Conservation (phyloP, 352 stramenopile genomes). For the Pythium monospermum region DNA sequence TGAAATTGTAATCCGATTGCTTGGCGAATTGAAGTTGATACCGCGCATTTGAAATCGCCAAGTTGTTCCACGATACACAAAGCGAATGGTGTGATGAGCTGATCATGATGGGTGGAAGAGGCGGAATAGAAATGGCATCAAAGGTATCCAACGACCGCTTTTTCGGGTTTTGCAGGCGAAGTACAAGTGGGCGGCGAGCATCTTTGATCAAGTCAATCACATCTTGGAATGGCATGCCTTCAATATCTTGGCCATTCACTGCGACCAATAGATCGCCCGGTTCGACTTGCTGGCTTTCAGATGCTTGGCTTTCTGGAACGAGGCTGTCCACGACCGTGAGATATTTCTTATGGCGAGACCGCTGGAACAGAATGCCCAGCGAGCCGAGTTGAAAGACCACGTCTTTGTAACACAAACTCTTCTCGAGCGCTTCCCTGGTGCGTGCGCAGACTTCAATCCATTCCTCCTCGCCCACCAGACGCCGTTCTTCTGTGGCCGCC, state of each 20-base stretch:
- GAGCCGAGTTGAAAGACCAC: constrained; percentile 65
- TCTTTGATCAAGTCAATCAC: constrained; percentile 80
- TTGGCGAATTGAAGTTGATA: constrained; percentile 44
- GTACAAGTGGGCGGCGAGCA: constrained; percentile 50
- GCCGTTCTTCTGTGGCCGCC: constrained; percentile 23
- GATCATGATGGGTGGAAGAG: constrained; percentile 58
- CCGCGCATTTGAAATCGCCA: constrained; percentile 15
- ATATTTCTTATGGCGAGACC: constrained; percentile 62
- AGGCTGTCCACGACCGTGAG: constrained; percentile 78
- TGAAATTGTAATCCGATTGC: constrained; percentile 34
- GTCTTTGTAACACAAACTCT: constrained; percentile 50
- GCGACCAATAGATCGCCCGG: constrained; percentile 68
- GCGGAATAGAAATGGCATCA: constrained; percentile 51
- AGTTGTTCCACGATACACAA: constrained; percentile 31
- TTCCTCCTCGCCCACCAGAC: constrained; percentile 50
- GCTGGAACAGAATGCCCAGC: constrained; percentile 79
- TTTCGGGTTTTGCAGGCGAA: constrained; percentile 66
- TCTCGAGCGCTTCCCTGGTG: constrained; percentile 42
- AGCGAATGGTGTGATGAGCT: constrained; percentile 35
- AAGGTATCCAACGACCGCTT: constrained; percentile 43
- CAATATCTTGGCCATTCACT: constrained; percentile 68
- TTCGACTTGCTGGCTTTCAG: constrained; percentile 56
- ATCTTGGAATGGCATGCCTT: constrained; percentile 52
- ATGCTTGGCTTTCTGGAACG: constrained; percentile 74
- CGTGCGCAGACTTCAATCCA: constrained; percentile 71